phyloP scores from a whole-genome alignment of 2,329 filamentous ascomycete species.

The Pseudogymnoascus sp. region DNA sequence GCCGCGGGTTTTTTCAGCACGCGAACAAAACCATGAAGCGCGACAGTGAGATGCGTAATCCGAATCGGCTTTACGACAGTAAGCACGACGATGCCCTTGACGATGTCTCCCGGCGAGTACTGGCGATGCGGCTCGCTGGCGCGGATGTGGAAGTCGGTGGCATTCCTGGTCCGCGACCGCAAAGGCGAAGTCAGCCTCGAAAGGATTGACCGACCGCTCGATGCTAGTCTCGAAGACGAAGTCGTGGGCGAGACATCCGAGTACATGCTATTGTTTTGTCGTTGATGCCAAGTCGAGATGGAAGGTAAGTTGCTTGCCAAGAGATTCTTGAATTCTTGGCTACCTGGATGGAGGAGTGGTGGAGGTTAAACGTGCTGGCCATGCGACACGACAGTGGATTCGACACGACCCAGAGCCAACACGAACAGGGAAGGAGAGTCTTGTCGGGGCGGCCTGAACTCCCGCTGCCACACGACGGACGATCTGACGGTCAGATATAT shows the following conservation, averaged over 20 bases:
- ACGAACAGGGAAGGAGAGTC: neutral
- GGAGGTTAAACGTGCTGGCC: conserved; percentile 11
- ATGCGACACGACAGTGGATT: conserved; percentile 7
- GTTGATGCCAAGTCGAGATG: conserved; percentile 23
- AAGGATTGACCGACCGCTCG: conserved; percentile 24
- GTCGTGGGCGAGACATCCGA: conserved; percentile 23
- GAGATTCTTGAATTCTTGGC: conserved; percentile 10
- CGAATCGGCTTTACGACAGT: conserved; percentile 65
- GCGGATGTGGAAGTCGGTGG: conserved; percentile 70
- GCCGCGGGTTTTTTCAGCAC: conserved; percentile 62
- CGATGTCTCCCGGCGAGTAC: conserved; percentile 66
- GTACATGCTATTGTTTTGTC: conserved; percentile 25
- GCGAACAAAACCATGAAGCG: conserved; percentile 69
- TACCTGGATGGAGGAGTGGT: conserved; percentile 6
- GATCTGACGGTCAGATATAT: neutral
- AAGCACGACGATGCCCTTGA: conserved; percentile 63
- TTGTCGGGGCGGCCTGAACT: neutral
- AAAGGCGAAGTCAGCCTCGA: conserved; percentile 39
- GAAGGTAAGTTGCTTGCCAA: conserved; percentile 9
- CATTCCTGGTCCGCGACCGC: conserved; percentile 46
- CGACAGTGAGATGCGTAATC: conserved; percentile 72
- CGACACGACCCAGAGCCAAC: neutral
- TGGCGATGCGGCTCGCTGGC: conserved; percentile 70
- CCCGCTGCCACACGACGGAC: neutral
- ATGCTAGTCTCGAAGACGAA: conserved; percentile 17